A percentile compares a stretch with the other conserved stretches of the same genome.
phyloP scores from a whole-genome alignment of 768 basidiomycete genomes.

The Psilocybe cubensis region DNA sequence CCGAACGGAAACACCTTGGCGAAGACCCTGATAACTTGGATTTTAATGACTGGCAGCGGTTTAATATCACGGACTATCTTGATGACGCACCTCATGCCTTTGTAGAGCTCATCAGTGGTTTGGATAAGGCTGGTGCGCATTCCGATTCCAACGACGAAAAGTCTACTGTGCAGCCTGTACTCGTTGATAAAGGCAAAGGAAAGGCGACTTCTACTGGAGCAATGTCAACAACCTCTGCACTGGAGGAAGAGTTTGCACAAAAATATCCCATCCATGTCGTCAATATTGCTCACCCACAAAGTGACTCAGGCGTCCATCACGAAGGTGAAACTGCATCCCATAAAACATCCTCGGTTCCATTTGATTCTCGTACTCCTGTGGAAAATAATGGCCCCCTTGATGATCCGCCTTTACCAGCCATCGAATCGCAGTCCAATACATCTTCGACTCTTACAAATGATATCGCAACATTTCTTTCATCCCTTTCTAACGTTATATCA shows the following conservation, averaged over 20 bases:
- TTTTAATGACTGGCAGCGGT: constrained; percentile 66
- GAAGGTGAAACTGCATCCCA: constrained; percentile 27
- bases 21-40: constrained; percentile 35
- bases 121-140: constrained; percentile 27
- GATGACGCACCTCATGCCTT: constrained; percentile 60
- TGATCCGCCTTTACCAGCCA: constrained; percentile 41
- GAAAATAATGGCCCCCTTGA: constrained; percentile 8
- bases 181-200: constrained; percentile 53
- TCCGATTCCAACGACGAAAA: constrained; percentile 31
- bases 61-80: constrained; percentile 44
- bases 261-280: constrained; percentile 70
- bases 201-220: constrained; percentile 39
- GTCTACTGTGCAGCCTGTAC: constrained; percentile 31
- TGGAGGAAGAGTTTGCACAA: constrained; percentile 46
- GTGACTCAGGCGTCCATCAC: background rate
- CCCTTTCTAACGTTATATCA: constrained; percentile 56
- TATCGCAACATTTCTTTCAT: constrained; percentile 61
- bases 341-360: constrained; percentile 38
- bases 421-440: constrained; percentile 34
- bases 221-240: constrained; percentile 41
- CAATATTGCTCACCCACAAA: constrained; percentile 33
- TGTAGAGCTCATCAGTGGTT: constrained; percentile 54
- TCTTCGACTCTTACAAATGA: constrained; percentile 60
- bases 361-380: constrained; percentile 14
- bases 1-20: constrained; percentile 61